Evolutionary conservation across 768 basidiomycete genomes (phyloP).

Genomic region (Collybia nuda): DNA sequence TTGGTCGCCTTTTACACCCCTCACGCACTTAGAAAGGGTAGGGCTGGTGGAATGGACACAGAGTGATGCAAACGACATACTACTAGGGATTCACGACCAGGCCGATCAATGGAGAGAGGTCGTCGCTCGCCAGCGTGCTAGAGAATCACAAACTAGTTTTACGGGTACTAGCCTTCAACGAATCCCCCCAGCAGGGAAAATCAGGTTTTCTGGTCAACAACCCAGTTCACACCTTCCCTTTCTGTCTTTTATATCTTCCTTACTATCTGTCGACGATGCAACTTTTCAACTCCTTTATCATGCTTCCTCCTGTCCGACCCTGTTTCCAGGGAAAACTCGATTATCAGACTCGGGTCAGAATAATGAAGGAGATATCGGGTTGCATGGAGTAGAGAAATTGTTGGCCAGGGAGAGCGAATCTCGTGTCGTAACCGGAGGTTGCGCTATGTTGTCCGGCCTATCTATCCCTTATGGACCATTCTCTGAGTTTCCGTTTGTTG

Average conservation of each 20-base stretch:
- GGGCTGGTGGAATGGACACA: not conserved
- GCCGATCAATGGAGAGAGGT: not conserved
- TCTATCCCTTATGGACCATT: not conserved
- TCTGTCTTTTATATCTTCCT: conserved; percentile 32
- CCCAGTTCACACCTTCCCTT: conserved; percentile 33
- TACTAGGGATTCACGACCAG: not conserved
- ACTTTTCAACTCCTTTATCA: conserved; percentile 35
- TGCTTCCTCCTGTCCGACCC: conserved; percentile 25
- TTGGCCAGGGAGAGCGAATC: not conserved
- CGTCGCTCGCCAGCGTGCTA: not conserved
- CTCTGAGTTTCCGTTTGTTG: not conserved
- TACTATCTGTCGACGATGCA: conserved; percentile 36
- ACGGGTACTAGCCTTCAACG: too few relatives aligned
- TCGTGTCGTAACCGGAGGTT: not conserved
- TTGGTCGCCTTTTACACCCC: not conserved
- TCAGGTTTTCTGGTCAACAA: conserved; percentile 7
- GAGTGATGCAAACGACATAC: not conserved
- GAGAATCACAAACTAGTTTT: not conserved
- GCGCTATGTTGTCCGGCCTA: not conserved
- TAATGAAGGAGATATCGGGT: not conserved
- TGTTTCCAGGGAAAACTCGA: conserved; percentile 26
- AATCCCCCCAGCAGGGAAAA: too few relatives aligned
- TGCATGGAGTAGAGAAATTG: conserved; percentile 2
- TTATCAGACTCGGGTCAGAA: not conserved
- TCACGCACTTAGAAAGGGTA: not conserved